Percentiles rank a stretch among this genome's conserved stretches.
Conservation (phyloP, 306 rosid species). For the Lathyrus tuberosus region DNA sequence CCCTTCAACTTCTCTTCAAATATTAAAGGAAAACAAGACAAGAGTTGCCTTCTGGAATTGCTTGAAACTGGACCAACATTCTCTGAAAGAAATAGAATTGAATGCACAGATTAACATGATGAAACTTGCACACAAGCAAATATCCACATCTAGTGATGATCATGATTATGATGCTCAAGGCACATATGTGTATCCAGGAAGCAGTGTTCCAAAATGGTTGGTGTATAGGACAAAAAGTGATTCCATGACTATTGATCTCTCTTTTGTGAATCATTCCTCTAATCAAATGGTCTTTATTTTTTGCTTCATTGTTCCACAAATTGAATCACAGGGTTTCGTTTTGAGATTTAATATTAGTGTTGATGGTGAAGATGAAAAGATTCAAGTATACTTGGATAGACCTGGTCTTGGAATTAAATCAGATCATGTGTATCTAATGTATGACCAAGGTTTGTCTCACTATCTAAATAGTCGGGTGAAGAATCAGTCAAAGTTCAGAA, state of each 20-base stretch:
- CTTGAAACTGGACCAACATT: conserved; percentile 21
- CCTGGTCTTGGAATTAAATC: neutral
- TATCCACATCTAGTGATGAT: neutral
- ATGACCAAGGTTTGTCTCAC: neutral
- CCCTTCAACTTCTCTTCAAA: neutral
- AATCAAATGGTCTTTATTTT: conserved; percentile 20
- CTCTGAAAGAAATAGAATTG: neutral
- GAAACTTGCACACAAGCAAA: conserved; percentile 12
- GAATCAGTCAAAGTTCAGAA: conserved; percentile 16
- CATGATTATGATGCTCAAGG: neutral
- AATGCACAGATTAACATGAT: conserved; percentile 31
- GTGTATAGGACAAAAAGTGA: neutral
- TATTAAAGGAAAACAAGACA: conserved; percentile 17
- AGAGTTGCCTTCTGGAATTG: conserved; percentile 32
- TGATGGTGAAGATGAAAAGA: neutral
- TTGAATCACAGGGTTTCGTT: neutral
- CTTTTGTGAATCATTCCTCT: neutral
- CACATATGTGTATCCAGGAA: conserved; percentile 36
- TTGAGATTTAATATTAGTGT: conserved; percentile 7
- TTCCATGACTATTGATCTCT: conserved; percentile 13
- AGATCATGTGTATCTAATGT: conserved; percentile 33
- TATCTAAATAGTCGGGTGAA: neutral
- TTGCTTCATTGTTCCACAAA: conserved; percentile 12
- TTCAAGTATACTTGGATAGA: neutral
- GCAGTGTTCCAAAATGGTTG: conserved; percentile 33